Conservation (phyloP, 2,329 filamentous ascomycete genomes). For the Fusarium concolor region DNA sequence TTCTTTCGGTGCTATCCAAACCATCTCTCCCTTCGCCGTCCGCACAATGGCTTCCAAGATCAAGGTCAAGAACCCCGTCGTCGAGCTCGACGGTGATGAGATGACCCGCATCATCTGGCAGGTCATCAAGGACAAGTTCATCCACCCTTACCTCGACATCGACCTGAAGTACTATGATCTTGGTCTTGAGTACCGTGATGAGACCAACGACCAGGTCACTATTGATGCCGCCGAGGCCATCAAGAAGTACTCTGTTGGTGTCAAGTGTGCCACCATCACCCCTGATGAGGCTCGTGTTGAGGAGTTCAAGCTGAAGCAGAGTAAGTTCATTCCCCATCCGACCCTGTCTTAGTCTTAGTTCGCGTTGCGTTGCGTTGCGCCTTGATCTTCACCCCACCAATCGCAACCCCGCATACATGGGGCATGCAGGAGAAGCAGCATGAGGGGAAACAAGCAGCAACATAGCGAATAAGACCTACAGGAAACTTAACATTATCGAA, state of each 20-base stretch:
- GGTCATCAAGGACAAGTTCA: conserved; percentile 99
- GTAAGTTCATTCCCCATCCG: conserved; percentile 62
- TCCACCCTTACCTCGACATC: conserved; percentile 93
- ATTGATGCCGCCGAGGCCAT: conserved; percentile 95
- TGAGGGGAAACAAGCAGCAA: conserved; percentile 22
- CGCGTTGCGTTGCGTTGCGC: not conserved
- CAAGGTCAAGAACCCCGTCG: conserved; percentile 99
- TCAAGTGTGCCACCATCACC: conserved; percentile 99
- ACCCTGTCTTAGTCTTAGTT: conserved; percentile 4
- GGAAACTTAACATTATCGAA: conserved; percentile 15
- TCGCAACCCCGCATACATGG: conserved; percentile 44
- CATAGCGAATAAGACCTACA: conserved; percentile 30
- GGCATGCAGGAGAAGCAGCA: conserved; percentile 13
- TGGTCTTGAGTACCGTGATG: conserved; percentile 91
- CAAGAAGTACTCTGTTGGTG: conserved; percentile 98
- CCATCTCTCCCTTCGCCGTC: conserved; percentile 72
- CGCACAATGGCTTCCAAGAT: conserved; percentile 82
- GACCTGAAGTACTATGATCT: conserved; percentile 99
- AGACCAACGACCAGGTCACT: conserved; percentile 97
- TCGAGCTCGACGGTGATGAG: conserved; percentile 94
- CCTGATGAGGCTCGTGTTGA: conserved; percentile 96
- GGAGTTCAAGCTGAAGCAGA: conserved; percentile 99
- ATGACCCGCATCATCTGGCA: conserved; percentile 99
- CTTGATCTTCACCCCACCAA: conserved; percentile 37
- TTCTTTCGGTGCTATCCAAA: conserved; percentile 61